Conservation (phyloP, 225 moss, liverwort and hornwort species). For the Pseudoscleropodium purum region DNA sequence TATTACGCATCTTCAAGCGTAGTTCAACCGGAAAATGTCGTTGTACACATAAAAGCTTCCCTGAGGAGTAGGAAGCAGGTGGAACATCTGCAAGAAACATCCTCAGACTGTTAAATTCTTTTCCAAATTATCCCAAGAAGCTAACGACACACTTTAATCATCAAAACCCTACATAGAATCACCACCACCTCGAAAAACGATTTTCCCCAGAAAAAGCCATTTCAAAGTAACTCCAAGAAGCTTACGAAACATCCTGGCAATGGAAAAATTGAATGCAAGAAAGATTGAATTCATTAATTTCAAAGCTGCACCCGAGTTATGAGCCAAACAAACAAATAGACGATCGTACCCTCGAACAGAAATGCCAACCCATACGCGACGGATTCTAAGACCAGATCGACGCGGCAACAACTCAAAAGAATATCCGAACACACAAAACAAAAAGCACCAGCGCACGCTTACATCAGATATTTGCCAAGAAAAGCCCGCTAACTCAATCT, state of each 20-base stretch:
- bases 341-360: neutral
- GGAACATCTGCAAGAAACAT: slow-evolving; percentile 61
- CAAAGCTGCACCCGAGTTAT: neutral
- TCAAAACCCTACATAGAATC: neutral
- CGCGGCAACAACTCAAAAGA: neutral
- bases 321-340: no score
- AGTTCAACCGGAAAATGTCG: slow-evolving; percentile 80
- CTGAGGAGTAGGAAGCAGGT: slow-evolving; percentile 45
- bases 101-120: neutral
- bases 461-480: neutral
- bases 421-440: neutral
- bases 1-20: slow-evolving; percentile 17
- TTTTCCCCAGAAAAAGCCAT: neutral
- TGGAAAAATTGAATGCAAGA: neutral
- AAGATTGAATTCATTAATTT: neutral
- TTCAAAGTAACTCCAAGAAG: neutral
- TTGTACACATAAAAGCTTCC: slow-evolving; percentile 75
- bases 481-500: neutral
- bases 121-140: neutral
- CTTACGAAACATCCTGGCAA: neutral
- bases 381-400: neutral
- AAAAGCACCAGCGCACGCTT: neutral
- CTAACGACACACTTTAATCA: neutral
- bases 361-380: neutral
- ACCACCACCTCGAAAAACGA: neutral